phyloP scores from a whole-genome alignment of 257 asterid species.

The Salvia splendens region DNA sequence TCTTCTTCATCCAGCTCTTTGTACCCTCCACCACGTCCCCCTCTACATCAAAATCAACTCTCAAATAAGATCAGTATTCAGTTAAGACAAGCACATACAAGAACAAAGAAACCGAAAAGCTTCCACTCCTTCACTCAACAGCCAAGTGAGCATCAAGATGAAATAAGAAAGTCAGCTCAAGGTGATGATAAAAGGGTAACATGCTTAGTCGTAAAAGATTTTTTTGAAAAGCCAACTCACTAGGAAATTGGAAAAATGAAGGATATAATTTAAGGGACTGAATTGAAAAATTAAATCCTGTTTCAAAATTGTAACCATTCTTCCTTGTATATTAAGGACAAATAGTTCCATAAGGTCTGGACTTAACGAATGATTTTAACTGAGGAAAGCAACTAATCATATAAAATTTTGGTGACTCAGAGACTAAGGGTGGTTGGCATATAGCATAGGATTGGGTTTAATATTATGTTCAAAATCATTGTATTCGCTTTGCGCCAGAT shows the following conservation, averaged over 20 bases:
- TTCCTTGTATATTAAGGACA: not conserved
- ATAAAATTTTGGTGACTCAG: slow-evolving; percentile 4
- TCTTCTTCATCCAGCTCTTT: slow-evolving; percentile 98
- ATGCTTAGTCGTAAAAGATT: not conserved
- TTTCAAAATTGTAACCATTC: slow-evolving; percentile 7
- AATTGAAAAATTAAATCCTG: not conserved
- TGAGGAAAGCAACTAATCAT: not conserved
- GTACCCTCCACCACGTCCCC: slow-evolving; percentile 99
- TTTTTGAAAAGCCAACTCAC: not conserved
- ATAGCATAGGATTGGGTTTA: not conserved
- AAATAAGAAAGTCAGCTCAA: not conserved
- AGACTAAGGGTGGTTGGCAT: not conserved
- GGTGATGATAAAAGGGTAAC: not conserved
- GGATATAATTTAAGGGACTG: slow-evolving; percentile 1
- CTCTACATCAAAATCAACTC: slow-evolving; percentile 49
- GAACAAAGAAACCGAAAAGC: slow-evolving; percentile 5
- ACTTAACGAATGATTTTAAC: not conserved
- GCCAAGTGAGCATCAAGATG: slow-evolving; percentile 4
- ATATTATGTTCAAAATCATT: not conserved
- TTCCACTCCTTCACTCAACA: not conserved
- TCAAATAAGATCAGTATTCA: slow-evolving; percentile 26
- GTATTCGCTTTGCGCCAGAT: not conserved
- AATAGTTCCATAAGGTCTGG: not conserved
- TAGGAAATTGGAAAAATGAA: not conserved
- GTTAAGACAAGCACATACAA: slow-evolving; percentile 21